Evolutionary conservation across 2,329 filamentous ascomycete species (phyloP).

Genomic region (Fusarium torreyae): DNA sequence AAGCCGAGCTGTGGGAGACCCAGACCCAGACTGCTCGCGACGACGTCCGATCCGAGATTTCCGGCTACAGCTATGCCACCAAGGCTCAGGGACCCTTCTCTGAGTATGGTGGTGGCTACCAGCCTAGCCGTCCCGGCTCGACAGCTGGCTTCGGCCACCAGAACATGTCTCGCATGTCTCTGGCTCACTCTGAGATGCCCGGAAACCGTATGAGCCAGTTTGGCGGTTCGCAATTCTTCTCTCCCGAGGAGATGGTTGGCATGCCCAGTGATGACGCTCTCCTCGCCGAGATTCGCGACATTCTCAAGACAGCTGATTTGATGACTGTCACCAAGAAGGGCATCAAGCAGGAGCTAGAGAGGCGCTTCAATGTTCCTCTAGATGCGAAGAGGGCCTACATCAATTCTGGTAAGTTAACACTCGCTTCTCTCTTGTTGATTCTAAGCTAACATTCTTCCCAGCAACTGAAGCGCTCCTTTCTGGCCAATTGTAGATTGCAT

Average conservation of each 20-base stretch:
- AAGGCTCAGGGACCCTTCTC: conserved; percentile 77
- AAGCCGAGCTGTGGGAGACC: conserved; percentile 96
- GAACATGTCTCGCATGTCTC: conserved; percentile 79
- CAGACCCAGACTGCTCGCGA: conserved; percentile 88
- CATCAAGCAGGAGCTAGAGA: conserved; percentile 93
- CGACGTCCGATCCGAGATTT: conserved; percentile 88
- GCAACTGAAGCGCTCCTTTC: conserved; percentile 86
- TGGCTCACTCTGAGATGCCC: conserved; percentile 80
- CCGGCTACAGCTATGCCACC: conserved; percentile 95
- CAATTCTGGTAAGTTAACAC: conserved; percentile 78
- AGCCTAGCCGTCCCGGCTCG: conserved; percentile 71
- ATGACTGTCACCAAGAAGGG: conserved; percentile 99
- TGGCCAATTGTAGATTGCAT: conserved; percentile 74
- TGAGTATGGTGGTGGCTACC: conserved; percentile 80
- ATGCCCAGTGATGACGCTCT: conserved; percentile 92
- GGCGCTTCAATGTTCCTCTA: conserved; percentile 87
- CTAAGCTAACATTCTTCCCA: conserved; percentile 49
- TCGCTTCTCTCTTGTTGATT: neutral
- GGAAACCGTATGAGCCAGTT: conserved; percentile 73
- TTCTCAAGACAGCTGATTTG: conserved; percentile 89
- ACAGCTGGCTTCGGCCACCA: conserved; percentile 62
- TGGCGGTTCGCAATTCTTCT: conserved; percentile 72
- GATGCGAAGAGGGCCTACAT: conserved; percentile 95
- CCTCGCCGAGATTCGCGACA: conserved; percentile 93
- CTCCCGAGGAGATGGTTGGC: conserved; percentile 77